A percentile compares a stretch with the other conserved stretches of the same genome.
Evolutionary conservation across 805 yeast species (phyloP).

Genomic region (Cyberlindnera xishuangbannaensis): DNA sequence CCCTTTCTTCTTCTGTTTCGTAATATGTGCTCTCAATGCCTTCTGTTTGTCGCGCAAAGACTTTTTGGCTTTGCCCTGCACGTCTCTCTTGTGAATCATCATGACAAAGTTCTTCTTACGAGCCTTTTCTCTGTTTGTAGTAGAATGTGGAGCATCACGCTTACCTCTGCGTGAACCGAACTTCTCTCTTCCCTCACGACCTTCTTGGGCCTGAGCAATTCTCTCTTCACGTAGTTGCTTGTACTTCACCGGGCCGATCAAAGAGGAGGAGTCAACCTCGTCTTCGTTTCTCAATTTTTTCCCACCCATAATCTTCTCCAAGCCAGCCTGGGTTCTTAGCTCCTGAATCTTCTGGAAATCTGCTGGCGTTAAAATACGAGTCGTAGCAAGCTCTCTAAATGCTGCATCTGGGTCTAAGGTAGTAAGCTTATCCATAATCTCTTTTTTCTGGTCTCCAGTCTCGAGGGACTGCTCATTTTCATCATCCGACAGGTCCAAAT

Average conservation of each 20-base stretch:
- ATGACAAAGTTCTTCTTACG: slow-evolving; percentile 98
- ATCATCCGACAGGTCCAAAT: slow-evolving; percentile 44
- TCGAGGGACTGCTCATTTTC: slow-evolving; percentile 24
- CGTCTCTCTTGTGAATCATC: slow-evolving; percentile 95
- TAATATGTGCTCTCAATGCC: slow-evolving; percentile 77
- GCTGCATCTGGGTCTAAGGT: slow-evolving; percentile 35
- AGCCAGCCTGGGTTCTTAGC: slow-evolving; percentile 77
- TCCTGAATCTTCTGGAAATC: slow-evolving; percentile 96
- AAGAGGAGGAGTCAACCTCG: slow-evolving; percentile 67
- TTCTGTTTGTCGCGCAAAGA: slow-evolving; percentile 89
- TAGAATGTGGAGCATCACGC: slow-evolving; percentile 69
- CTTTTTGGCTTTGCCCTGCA: slow-evolving; percentile 88
- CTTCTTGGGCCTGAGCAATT: slow-evolving; percentile 80
- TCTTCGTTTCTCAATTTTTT: slow-evolving; percentile 63
- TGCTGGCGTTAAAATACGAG: slow-evolving; percentile 89
- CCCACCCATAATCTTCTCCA: slow-evolving; percentile 76
- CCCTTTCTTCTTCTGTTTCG: slow-evolving; percentile 87
- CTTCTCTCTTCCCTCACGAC: slow-evolving; percentile 87
- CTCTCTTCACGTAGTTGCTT: slow-evolving; percentile 90
- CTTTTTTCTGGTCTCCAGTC: slow-evolving; percentile 18
- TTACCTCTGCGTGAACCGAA: slow-evolving; percentile 86
- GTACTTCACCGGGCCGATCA: slow-evolving; percentile 69
- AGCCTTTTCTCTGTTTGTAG: slow-evolving; percentile 94
- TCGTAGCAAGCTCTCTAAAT: slow-evolving; percentile 58
- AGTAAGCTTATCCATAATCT: slow-evolving; percentile 31